phyloP scores from a whole-genome alignment of 2,329 filamentous ascomycete species.

The Grosmannia serpens region DNA sequence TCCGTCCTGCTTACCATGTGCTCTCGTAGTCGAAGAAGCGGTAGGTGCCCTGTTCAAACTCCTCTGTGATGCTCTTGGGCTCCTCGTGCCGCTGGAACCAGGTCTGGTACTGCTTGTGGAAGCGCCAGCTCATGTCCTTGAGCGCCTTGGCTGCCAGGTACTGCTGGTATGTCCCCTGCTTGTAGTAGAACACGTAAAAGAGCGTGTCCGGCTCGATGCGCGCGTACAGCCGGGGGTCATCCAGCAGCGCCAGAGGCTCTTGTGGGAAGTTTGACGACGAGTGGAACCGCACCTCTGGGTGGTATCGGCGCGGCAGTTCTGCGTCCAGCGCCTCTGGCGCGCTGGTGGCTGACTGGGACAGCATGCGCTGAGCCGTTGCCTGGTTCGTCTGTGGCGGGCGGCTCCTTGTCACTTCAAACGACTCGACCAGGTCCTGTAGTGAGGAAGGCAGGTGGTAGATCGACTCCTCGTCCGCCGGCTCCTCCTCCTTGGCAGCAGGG shows the following conservation, averaged over 20 bases:
- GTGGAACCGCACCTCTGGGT: conserved; percentile 68
- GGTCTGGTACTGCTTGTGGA: conserved; percentile 98
- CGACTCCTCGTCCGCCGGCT: conserved; percentile 59
- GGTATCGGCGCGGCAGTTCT: conserved; percentile 73
- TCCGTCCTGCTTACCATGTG: conserved; percentile 63
- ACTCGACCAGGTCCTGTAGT: conserved; percentile 80
- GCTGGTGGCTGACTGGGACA: conserved; percentile 61
- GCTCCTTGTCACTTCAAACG: conserved; percentile 74
- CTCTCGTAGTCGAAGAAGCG: conserved; percentile 99
- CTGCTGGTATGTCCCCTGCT: conserved; percentile 90
- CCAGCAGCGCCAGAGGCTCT: conserved; percentile 82
- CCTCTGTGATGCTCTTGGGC: conserved; percentile 96
- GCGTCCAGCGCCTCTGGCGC: conserved; percentile 68
- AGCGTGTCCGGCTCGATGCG: conserved; percentile 91
- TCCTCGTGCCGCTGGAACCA: conserved; percentile 99
- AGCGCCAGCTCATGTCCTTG: conserved; percentile 96
- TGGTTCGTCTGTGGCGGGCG: conserved; percentile 50
- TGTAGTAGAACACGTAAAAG: conserved; percentile 99
- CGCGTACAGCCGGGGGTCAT: conserved; percentile 77
- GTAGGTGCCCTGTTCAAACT: conserved; percentile 97
- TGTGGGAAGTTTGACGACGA: conserved; percentile 75
- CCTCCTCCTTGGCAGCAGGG: conserved; percentile 12
- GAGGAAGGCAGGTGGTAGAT: conserved; percentile 88
- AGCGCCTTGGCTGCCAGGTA: conserved; percentile 92
- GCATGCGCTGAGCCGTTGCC: conserved; percentile 59